Conservation (phyloP, 805 yeast genomes). For the Pichia gijzeniarum region DNA sequence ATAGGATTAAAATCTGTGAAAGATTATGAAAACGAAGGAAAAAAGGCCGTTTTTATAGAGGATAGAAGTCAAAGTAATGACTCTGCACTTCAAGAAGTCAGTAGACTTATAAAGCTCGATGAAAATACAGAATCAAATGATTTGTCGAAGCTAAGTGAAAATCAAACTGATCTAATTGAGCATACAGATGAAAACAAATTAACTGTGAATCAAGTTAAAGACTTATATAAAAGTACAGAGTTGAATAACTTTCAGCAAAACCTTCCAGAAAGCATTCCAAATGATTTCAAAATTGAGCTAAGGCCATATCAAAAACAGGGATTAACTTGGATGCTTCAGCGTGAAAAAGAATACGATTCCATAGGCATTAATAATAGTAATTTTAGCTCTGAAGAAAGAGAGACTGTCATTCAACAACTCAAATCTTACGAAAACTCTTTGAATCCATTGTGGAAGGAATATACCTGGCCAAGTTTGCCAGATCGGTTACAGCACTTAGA, state of each 20-base stretch:
- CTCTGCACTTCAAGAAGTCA: constrained; percentile 15
- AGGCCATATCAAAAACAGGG: constrained; percentile 83
- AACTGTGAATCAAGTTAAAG: constrained; percentile 65
- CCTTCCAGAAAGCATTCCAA: constrained; percentile 57
- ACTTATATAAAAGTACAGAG: constrained; percentile 69
- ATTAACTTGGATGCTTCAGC: constrained; percentile 79
- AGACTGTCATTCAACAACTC: constrained; percentile 20
- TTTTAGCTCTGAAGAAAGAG: constrained; percentile 19
- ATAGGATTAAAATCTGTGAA: constrained; percentile 10
- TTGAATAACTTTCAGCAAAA: constrained; percentile 34
- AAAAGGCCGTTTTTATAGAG: constrained; percentile 35
- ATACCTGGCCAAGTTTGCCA: constrained; percentile 55
- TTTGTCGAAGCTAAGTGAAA: too few species aligned
- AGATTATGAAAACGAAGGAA: background rate
- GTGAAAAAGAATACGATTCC: constrained; percentile 58
- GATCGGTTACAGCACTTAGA: constrained; percentile 7
- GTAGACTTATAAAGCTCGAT: constrained; percentile 7
- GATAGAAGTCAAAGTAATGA: constrained; percentile 50
- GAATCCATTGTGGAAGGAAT: constrained; percentile 84
- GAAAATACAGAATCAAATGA: constrained; percentile 2
- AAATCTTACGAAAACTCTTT: constrained; percentile 40
- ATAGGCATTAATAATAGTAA: constrained; percentile 30
- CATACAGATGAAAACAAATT: constrained; percentile 25
- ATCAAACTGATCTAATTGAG: background rate
- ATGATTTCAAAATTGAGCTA: constrained; percentile 49